Percentiles rank a stretch among this genome's conserved stretches.
Conservation (phyloP, 768 basidiomycete species). For the Boletus eberwhitei region DNA sequence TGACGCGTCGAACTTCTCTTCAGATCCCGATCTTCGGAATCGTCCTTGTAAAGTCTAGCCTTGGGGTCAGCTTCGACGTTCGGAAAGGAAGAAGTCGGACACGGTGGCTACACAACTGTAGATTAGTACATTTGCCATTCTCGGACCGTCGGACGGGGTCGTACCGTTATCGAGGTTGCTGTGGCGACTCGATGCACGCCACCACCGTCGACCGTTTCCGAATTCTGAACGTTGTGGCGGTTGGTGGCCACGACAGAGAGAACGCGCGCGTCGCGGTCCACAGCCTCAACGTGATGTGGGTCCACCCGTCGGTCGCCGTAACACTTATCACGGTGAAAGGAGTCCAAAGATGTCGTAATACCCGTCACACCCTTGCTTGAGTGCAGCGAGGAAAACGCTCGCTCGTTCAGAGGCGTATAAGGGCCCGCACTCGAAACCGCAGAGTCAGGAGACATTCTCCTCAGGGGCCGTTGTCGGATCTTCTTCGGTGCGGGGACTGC, state of each 20-base stretch:
- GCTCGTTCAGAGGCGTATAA: conserved; percentile 22
- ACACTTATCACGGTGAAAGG: conserved; percentile 23
- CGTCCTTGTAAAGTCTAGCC: conserved; percentile 7
- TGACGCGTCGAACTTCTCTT: conserved; percentile 16
- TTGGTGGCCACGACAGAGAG: neutral
- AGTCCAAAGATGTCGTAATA: conserved; percentile 29
- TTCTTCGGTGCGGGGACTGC: conserved; percentile 11
- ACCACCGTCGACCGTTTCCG: conserved; percentile 13
- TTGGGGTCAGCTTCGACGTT: conserved; percentile 10
- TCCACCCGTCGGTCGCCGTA: conserved; percentile 6
- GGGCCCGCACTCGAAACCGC: conserved; percentile 17
- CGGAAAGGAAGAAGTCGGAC: conserved; percentile 16
- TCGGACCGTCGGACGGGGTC: conserved; percentile 6
- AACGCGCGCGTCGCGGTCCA: neutral
- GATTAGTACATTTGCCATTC: conserved; percentile 22
- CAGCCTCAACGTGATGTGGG: conserved; percentile 12
- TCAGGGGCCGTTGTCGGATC: conserved; percentile 3
- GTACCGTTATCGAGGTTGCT: conserved; percentile 32
- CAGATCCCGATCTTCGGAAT: conserved; percentile 11
- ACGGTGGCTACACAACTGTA: conserved; percentile 21
- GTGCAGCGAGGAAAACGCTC: conserved; percentile 5
- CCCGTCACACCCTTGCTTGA: conserved; percentile 15
- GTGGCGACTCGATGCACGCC: conserved; percentile 24
- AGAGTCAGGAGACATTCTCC: conserved; percentile 24
- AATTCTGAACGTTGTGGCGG: conserved; percentile 11